phyloP scores from a whole-genome alignment of 768 basidiomycete species.

The Zangia roseola region DNA sequence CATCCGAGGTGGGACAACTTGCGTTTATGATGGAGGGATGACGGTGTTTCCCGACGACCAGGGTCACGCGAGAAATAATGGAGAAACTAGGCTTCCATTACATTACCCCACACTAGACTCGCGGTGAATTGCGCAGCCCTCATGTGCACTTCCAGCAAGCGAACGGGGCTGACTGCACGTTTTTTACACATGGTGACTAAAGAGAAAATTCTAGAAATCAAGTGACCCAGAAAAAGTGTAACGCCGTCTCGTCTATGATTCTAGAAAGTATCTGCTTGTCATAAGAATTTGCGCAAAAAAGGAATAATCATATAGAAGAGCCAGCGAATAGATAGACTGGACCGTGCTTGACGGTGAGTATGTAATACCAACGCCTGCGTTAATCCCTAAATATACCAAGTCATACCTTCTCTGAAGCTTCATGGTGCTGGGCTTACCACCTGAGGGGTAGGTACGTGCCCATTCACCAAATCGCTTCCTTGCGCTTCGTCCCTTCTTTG shows the following conservation, averaged over 20 bases:
- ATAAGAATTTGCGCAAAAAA: slow-evolving; percentile 32
- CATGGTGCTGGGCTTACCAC: slow-evolving; percentile 36
- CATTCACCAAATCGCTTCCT: slow-evolving; percentile 41
- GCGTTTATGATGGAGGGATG: no score
- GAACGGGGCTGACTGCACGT: slow-evolving; percentile 14
- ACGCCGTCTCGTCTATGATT: slow-evolving; percentile 18
- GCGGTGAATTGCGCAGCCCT: slow-evolving; percentile 4
- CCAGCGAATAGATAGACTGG: slow-evolving; percentile 33
- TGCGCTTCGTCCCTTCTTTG: slow-evolving; percentile 35
- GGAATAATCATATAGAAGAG: slow-evolving; percentile 40
- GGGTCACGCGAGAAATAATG: no score
- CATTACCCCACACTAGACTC: slow-evolving; percentile 15
- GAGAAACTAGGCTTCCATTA: slow-evolving; percentile 16
- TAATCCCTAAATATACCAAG: slow-evolving; percentile 29
- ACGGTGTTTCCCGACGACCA: no score
- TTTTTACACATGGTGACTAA: slow-evolving; percentile 10
- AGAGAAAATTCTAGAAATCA: slow-evolving; percentile 15
- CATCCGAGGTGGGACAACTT: neutral
- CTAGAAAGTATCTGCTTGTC: slow-evolving; percentile 21
- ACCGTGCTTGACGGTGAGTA: slow-evolving; percentile 15
- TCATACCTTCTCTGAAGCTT: slow-evolving; percentile 31
- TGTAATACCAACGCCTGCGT: slow-evolving; percentile 26
- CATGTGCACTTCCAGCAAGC: slow-evolving; percentile 10
- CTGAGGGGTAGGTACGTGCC: slow-evolving; percentile 34
- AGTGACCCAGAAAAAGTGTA: slow-evolving; percentile 9